A percentile compares a stretch with the other conserved stretches of the same genome.
phyloP scores from a whole-genome alignment of 768 basidiomycete genomes.

The Mycena vitilis region DNA sequence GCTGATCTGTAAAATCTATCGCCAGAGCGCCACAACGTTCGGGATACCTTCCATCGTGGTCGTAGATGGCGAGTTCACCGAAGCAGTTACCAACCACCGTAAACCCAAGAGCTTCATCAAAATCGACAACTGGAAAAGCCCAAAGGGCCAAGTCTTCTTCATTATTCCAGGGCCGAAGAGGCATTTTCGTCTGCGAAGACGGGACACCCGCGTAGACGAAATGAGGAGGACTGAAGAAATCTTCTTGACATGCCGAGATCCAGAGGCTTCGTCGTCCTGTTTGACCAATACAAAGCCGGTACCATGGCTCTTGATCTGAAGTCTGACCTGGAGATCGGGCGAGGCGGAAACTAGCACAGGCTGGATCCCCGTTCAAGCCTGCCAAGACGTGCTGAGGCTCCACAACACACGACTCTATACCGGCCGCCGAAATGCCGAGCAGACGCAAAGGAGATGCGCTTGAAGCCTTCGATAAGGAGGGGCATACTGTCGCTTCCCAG shows the following conservation, averaged over 20 bases:
- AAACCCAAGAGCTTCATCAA: conserved; percentile 32
- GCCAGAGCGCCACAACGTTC: neutral
- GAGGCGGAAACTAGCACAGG: neutral
- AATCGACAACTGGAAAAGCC: conserved; percentile 21
- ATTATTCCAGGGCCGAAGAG: conserved; percentile 3
- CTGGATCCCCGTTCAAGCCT: neutral
- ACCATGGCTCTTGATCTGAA: conserved; percentile 11
- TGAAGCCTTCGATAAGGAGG: neutral
- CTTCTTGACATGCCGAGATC: neutral
- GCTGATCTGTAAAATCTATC: neutral
- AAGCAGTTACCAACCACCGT: conserved; percentile 33
- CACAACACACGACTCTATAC: conserved; percentile 3
- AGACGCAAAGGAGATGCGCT: conserved; percentile 4
- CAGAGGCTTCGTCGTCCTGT: conserved; percentile 12
- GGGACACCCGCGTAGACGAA: neutral
- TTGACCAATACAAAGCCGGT: conserved; percentile 4
- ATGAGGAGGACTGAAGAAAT: neutral
- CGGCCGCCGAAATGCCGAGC: neutral
- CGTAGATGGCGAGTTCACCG: conserved; percentile 28
- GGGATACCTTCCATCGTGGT: conserved; percentile 6
- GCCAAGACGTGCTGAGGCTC: neutral
- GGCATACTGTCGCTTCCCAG: conserved; percentile 15
- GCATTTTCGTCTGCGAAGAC: neutral
- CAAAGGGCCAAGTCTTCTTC: conserved; percentile 20
- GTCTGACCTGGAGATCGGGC: neutral